These are phyloP conservation scores for Puccinia hordei DNA, from an alignment of 1,284 basidiomycete species.

Conservation along the genomic window DNA sequence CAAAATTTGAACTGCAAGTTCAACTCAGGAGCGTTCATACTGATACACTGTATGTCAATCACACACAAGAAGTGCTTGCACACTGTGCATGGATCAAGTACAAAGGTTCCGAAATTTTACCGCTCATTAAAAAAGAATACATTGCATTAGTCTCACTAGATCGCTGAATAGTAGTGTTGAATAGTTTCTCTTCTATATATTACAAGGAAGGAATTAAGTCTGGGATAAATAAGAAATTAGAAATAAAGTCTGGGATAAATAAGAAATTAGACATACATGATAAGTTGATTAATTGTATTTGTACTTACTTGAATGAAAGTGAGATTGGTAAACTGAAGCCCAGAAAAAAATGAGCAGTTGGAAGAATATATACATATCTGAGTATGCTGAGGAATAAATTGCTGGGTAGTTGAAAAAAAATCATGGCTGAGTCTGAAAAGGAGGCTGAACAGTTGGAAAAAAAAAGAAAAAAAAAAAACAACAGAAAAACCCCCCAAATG, in stretches of 20 bases:
- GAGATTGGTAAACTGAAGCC: background rate
- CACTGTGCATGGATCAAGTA: conserved; percentile 48
- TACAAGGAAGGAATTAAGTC: background rate
- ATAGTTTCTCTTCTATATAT: background rate
- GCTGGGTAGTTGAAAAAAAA: background rate
- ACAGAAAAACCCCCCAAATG: background rate
- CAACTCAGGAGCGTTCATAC: conserved; percentile 4
- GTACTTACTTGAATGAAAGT: background rate
- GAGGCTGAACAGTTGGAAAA: background rate
- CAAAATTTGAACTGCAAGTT: conserved; percentile 14
- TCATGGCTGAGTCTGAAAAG: no score
- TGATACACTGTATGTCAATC: background rate
- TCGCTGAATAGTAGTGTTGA: background rate
- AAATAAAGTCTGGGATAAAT: no score
- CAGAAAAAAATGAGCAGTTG: background rate
- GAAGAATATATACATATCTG: background rate
- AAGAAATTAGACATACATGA: no score
- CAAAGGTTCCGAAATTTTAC: conserved; percentile 7
- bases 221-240: no score
- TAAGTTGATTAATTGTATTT: no score
- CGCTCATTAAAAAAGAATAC: background rate
- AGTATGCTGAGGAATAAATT: background rate
- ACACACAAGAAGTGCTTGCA: conserved; percentile 19
- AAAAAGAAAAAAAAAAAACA: conserved; percentile 3
- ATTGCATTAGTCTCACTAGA: conserved; percentile 10